Evolutionary conservation across 768 basidiomycete species (phyloP).

Genomic region (Hygrophoropsis aurantiaca): DNA sequence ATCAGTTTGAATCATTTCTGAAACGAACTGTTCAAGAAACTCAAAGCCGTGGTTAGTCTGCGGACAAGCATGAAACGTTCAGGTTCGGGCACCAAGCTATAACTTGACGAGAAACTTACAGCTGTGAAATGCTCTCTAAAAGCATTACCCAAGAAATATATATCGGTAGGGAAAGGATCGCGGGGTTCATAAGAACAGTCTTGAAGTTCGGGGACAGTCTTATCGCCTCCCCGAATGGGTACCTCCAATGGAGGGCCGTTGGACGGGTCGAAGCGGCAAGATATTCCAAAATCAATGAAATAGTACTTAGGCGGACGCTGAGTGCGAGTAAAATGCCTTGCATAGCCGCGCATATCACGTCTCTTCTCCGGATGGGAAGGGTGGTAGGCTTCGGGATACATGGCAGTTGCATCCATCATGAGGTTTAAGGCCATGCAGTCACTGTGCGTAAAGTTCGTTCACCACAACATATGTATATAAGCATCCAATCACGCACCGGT

Average conservation of each 20-base stretch:
- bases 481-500: no score
- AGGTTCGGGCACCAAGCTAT: background rate
- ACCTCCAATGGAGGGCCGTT: constrained; percentile 23
- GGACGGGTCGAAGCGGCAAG: constrained; percentile 25
- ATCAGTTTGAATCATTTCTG: constrained; percentile 32
- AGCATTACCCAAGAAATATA: constrained; percentile 44
- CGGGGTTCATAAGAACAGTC: constrained; percentile 16
- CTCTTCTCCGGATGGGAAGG: constrained; percentile 11
- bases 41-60: constrained; percentile 14
- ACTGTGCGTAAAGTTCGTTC: constrained; percentile 15
- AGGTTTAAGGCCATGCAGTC: constrained; percentile 31
- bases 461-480: background rate
- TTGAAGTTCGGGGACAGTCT: constrained; percentile 39
- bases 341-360: constrained; percentile 17
- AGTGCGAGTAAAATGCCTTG: constrained; percentile 29
- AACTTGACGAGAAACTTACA: constrained; percentile 13
- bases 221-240: constrained; percentile 41
- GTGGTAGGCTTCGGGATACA: constrained; percentile 29
- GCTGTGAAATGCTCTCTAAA: constrained; percentile 31
- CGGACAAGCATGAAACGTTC: background rate
- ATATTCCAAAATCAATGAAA: constrained; percentile 38
- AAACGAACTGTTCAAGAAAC: constrained; percentile 25
- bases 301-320: constrained; percentile 29
- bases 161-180: constrained; percentile 43
- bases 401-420: constrained; percentile 23